Evolutionary conservation across 1,284 basidiomycete genomes (phyloP), one percentile per base, ranked within the genome.

Genomic region (Irpex lacteus): DNA sequence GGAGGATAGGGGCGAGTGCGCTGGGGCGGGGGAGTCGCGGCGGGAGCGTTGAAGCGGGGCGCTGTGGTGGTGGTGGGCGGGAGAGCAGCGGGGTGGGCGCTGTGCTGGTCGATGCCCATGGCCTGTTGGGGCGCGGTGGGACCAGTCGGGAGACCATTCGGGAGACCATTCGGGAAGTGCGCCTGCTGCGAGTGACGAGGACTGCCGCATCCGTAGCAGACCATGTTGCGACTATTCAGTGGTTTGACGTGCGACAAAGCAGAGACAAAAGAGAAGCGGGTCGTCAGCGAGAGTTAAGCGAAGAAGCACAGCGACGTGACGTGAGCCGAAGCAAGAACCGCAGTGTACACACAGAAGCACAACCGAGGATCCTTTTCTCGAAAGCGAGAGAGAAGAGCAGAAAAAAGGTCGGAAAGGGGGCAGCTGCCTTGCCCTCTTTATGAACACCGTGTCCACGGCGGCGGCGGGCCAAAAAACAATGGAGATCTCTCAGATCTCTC

Each of bases 121-220:
- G 32, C 47, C 61, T 58, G 59, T 0, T 53, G 38, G 44, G 44
- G 26, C 62, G 26, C 50, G 19, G 44, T 63, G 62, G 32, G 32
- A 34, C 32, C 32, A 34, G 32, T 34, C 32, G 32, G 32, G 32
- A 34, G 32, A 34, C 32, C 32, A 6, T 34, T 34, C 32, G 32
- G 32, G 32, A 34, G 32, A 34, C 32, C 32, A 6, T 34, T 34
- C n/a, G 40, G 40, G 40, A 47, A 34, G 32, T 34, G 32, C 32
- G 32, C 32, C 32, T 34, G 32, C n/a, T 47, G 40, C 11, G n/a
- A 71, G 15, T 81, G 77, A 61, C 89, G 83, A 34, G 88, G 82
- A 70, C 79, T 83, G 65, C 89, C 88, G 70, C 91, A 92, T 49
- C 86, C 87, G 69, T 91, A 90, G 77, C 90, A 92, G 26, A 82